Evolutionary conservation across 2,329 filamentous ascomycete species (phyloP), one percentile per base, ranked within the genome.

Genomic region (Alternaria gaisen): DNA sequence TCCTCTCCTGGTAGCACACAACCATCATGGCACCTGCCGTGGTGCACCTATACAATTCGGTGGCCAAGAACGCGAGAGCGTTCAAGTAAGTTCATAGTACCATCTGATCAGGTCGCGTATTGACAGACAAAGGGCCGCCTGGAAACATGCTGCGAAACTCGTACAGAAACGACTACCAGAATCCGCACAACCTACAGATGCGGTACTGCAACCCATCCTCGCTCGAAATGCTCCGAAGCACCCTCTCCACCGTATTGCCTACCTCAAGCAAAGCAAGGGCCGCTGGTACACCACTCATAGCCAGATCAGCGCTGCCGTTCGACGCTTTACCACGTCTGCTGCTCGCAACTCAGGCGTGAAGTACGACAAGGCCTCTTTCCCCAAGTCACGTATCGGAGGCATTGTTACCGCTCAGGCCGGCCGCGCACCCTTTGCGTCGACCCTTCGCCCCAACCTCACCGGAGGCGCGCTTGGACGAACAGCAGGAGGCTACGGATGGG

Each of bases 361-460:
- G 66, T 82, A 82, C 41, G 83, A 86, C 51, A 82, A 83, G 47
- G 76, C 84, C 26, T 80, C 83, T 1, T 86, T 86, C 52, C 85
- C 85, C 34, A 83, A 83, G 57, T 89, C 88, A 26, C 82, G 82
- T 5, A 83, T 88, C 56, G 83, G 83, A 24, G 79, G 82, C 18
- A 84, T 85, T 20, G 81, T 90, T 57, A 84, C 83, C 32, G 86
- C 88, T 63, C 86, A 91, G 60, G 88, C 92, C 16, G 88, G 89
- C 28, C 88, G 91, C 52, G 89, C 93, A 30, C 94, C 94, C 0
- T 98, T 98, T 77, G 91, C 93, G 4, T 93, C 89, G 52, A 90
- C 94, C 1, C 87, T 99, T 36, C 91, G 95, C 36, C 95, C 95
- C 2, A 98, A 97, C 75, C 82, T 98, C 66, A 97, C 94, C 0